Evolutionary conservation across 2,329 filamentous ascomycete species (phyloP).

Genomic region (Fusarium ramigenum): DNA sequence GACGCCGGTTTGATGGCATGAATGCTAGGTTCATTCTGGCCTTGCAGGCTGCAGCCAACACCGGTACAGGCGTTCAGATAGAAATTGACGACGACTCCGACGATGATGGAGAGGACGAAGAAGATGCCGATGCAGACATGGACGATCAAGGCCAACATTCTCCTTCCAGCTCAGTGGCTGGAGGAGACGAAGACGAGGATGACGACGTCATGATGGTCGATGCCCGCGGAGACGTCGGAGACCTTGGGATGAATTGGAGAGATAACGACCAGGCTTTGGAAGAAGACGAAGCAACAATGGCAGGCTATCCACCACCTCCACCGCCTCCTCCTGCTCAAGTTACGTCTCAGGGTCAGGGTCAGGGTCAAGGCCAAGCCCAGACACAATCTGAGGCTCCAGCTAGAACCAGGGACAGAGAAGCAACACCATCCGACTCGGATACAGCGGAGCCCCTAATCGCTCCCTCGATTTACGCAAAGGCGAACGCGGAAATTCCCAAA

Average conservation of each 20-base stretch:
- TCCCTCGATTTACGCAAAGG: slow-evolving; percentile 68
- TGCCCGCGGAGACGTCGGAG: slow-evolving; percentile 55
- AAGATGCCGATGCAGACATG: slow-evolving; percentile 56
- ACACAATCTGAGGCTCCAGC: slow-evolving; percentile 53
- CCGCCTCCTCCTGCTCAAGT: slow-evolving; percentile 68
- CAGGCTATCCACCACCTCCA: slow-evolving; percentile 71
- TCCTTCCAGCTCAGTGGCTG: slow-evolving; percentile 44
- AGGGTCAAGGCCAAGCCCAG: slow-evolving; percentile 57
- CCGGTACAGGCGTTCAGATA: slow-evolving; percentile 42
- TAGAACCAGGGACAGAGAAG: slow-evolving; percentile 63
- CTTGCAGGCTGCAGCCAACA: slow-evolving; percentile 47
- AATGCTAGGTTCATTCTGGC: slow-evolving; percentile 52
- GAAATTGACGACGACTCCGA: slow-evolving; percentile 44
- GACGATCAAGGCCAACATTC: slow-evolving; percentile 50
- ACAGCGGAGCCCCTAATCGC: slow-evolving; percentile 72
- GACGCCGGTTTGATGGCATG: slow-evolving; percentile 44
- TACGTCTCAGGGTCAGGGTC: slow-evolving; percentile 60
- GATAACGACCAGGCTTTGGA: slow-evolving; percentile 74
- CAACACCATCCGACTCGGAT: slow-evolving; percentile 78
- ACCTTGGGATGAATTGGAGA: slow-evolving; percentile 62
- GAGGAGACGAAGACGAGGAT: slow-evolving; percentile 60
- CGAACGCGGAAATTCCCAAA: slow-evolving; percentile 78
- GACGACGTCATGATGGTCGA: slow-evolving; percentile 69
- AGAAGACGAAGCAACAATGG: slow-evolving; percentile 79
- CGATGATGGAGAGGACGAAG: slow-evolving; percentile 47